These are phyloP conservation scores for Alnus glutinosa DNA, from an alignment of 306 rosid genomes.

Conservation along the genomic window DNA sequence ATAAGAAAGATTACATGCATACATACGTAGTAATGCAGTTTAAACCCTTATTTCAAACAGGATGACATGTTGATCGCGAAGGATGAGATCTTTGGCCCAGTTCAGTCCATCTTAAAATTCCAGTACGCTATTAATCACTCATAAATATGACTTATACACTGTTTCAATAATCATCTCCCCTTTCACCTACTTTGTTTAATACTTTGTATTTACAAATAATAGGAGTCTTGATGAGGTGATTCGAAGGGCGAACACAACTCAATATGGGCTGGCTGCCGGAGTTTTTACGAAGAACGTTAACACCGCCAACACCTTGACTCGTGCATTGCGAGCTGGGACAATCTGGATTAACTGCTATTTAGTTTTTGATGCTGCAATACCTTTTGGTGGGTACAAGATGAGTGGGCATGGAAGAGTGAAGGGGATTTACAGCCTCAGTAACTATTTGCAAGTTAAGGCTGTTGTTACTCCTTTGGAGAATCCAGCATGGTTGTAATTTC, in stretches of 20 bases:
- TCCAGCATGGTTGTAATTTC: slow-evolving; percentile 75
- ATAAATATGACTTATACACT: neutral
- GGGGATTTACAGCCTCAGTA: slow-evolving; percentile 74
- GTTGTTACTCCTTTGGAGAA: slow-evolving; percentile 71
- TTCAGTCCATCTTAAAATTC: slow-evolving; percentile 68
- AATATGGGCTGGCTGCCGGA: slow-evolving; percentile 82
- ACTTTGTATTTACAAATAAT: slow-evolving; percentile 14
- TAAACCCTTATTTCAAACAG: slow-evolving; percentile 16
- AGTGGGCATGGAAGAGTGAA: slow-evolving; percentile 85
- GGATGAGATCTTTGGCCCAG: slow-evolving; percentile 59
- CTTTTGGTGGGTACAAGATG: slow-evolving; percentile 96
- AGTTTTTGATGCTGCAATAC: slow-evolving; percentile 91
- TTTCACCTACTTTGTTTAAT: neutral
- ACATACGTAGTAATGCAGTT: neutral
- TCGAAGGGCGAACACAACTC: slow-evolving; percentile 60
- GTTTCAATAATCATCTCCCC: slow-evolving; percentile 5
- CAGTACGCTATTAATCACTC: slow-evolving; percentile 34
- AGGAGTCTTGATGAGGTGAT: slow-evolving; percentile 58
- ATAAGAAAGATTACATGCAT: neutral
- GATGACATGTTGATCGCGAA: slow-evolving; percentile 55
- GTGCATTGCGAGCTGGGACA: slow-evolving; percentile 79
- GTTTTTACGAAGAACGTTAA: slow-evolving; percentile 63
- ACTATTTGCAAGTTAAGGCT: slow-evolving; percentile 85
- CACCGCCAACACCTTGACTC: slow-evolving; percentile 65
- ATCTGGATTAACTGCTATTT: slow-evolving; percentile 89